Evolutionary conservation across 768 basidiomycete species (phyloP).

Genomic region (Boletus pseudopeckii): DNA sequence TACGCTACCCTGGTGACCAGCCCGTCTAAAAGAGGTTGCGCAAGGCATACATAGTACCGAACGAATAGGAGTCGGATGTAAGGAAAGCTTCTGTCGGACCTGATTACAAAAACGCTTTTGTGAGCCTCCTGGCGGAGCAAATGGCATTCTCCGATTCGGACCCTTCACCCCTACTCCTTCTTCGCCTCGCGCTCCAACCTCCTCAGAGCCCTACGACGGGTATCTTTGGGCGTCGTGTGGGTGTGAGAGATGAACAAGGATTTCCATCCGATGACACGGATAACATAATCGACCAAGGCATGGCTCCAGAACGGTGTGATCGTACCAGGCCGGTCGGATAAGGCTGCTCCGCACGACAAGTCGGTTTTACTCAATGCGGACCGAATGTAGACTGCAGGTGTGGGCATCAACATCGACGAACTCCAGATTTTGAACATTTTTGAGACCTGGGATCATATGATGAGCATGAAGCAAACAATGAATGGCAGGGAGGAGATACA

Average conservation of each 20-base stretch:
- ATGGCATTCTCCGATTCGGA: too few species aligned
- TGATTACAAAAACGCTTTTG: background rate
- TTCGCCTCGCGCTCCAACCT: slow-evolving; percentile 62
- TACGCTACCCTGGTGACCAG: too few species aligned
- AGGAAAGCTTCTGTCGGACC: background rate
- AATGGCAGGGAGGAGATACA: slow-evolving; percentile 20
- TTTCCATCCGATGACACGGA: slow-evolving; percentile 54
- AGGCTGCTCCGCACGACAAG: slow-evolving; percentile 71
- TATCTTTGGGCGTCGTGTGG: slow-evolving; percentile 69
- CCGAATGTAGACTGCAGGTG: slow-evolving; percentile 69
- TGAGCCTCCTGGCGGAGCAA: background rate
- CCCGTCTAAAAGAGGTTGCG: too few species aligned
- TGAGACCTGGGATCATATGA: slow-evolving; percentile 58
- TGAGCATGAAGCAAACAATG: background rate
- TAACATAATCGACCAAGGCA: slow-evolving; percentile 69
- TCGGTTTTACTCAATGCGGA: slow-evolving; percentile 75
- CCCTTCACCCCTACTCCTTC: slow-evolving; percentile 33
- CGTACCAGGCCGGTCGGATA: slow-evolving; percentile 66
- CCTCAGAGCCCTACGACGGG: slow-evolving; percentile 60
- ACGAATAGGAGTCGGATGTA: too few species aligned
- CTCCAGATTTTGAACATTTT: slow-evolving; percentile 91
- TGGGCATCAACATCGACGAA: slow-evolving; percentile 67
- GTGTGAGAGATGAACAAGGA: slow-evolving; percentile 56
- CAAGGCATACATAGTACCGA: background rate
- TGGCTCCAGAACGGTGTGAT: slow-evolving; percentile 91